Conservation (phyloP, 2,329 filamentous ascomycete genomes). For the Nemania diffusa region DNA sequence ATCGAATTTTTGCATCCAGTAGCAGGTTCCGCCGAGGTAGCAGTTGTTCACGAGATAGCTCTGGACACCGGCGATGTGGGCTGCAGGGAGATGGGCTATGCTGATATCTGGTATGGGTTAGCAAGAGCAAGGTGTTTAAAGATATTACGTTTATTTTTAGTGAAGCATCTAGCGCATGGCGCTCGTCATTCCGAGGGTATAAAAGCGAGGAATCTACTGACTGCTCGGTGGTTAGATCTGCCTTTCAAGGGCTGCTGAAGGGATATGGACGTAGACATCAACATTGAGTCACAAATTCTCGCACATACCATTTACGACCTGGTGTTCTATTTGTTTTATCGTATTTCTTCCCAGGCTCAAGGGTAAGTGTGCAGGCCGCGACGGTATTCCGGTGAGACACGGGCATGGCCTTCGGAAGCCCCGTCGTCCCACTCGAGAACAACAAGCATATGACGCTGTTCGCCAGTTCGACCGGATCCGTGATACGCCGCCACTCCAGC, state of each 20-base stretch:
- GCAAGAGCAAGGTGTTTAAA: too few relatives aligned
- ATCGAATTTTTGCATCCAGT: slow-evolving; percentile 72
- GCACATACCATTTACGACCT: slow-evolving; percentile 41
- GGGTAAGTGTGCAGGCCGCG: slow-evolving; percentile 49
- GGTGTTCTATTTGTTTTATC: slow-evolving; percentile 43
- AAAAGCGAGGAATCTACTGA: slow-evolving; percentile 6
- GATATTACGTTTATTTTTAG: too few relatives aligned
- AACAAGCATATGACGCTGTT: slow-evolving; percentile 55
- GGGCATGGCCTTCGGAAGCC: slow-evolving; percentile 59
- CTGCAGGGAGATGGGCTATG: slow-evolving; percentile 56
- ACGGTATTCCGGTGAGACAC: slow-evolving; percentile 60
- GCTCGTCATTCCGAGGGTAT: neutral
- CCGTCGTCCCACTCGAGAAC: slow-evolving; percentile 62
- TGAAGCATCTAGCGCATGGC: neutral
- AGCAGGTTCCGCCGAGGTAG: slow-evolving; percentile 60
- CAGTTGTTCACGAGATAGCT: slow-evolving; percentile 55
- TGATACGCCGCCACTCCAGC: slow-evolving; percentile 65
- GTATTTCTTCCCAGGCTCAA: slow-evolving; percentile 46
- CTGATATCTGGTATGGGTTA: slow-evolving; percentile 15
- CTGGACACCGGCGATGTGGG: slow-evolving; percentile 59
- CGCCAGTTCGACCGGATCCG: slow-evolving; percentile 58
- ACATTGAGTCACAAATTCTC: too few relatives aligned
- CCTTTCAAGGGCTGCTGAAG: slow-evolving; percentile 29
- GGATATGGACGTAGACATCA: neutral
- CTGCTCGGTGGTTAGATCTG: slow-evolving; percentile 45